phyloP scores from a whole-genome alignment of 2,329 filamentous ascomycete species.

The Calonectria henricotiae region DNA sequence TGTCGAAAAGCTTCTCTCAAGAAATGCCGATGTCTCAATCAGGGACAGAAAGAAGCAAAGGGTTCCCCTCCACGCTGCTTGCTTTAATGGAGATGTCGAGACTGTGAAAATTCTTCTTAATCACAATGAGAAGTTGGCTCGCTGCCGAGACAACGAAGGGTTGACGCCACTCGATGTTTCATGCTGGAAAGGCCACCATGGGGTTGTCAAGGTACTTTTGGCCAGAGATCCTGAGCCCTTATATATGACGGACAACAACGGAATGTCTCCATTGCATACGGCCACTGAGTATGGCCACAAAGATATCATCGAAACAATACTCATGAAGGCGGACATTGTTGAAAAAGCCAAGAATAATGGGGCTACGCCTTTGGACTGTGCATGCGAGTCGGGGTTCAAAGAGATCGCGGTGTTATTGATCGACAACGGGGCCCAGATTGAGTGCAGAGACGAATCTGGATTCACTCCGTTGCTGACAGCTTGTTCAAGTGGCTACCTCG shows the following conservation, averaged over 20 bases:
- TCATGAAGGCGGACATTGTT: background rate
- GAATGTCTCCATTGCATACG: constrained; percentile 1
- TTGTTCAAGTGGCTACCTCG: background rate
- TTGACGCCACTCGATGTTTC: background rate
- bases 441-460: constrained; percentile 1
- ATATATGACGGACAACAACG: background rate
- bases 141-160: background rate
- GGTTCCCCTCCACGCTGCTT: constrained; percentile 3
- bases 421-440: constrained; percentile 1
- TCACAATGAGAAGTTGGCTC: background rate
- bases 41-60: background rate
- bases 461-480: background rate
- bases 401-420: background rate
- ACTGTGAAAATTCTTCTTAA: background rate
- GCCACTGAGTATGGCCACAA: background rate
- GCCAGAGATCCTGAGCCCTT: background rate
- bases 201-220: background rate
- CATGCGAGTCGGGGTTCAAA: background rate
- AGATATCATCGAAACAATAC: background rate
- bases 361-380: background rate
- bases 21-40: background rate
- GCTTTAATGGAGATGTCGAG: background rate
- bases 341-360: background rate
- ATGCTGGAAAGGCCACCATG: background rate
- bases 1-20: background rate